phyloP scores from a whole-genome alignment of 192 early-diverging fungal species.

The Phycomyces nitens region DNA sequence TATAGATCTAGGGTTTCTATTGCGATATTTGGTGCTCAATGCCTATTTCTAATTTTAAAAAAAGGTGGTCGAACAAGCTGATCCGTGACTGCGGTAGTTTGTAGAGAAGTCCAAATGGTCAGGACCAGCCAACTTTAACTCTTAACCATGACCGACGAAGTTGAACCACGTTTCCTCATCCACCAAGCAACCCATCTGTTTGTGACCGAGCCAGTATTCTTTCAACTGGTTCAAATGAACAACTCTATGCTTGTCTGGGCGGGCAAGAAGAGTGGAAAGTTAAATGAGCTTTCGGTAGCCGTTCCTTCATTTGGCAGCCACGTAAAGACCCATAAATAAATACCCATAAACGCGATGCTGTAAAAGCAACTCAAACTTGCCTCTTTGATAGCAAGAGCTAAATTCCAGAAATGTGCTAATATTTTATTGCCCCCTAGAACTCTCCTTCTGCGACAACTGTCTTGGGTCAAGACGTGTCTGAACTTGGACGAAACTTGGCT shows the following conservation, averaged over 20 bases:
- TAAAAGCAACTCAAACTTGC: too few species aligned
- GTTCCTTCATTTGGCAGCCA: conserved; percentile 22
- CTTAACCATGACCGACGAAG: conserved; percentile 6
- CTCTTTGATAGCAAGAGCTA: too few species aligned
- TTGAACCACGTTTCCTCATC: conserved; percentile 25
- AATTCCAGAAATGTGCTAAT: too few species aligned
- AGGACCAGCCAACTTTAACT: too few species aligned
- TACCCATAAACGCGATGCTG: not conserved
- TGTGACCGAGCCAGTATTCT: conserved; percentile 23
- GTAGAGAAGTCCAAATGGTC: too few species aligned
- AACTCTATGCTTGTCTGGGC: conserved; percentile 30
- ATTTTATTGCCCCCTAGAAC: conserved; percentile 5
- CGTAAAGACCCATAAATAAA: conserved; percentile 8
- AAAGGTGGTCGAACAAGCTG: too few species aligned
- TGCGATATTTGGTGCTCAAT: too few species aligned
- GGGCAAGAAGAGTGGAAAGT: conserved; percentile 14
- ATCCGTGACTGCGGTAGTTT: too few species aligned
- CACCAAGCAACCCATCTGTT: conserved; percentile 33
- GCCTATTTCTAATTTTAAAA: too few species aligned
- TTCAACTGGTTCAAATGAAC: conserved; percentile 32
- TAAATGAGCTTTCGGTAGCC: conserved; percentile 29
- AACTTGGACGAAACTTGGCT: conserved; percentile 30
- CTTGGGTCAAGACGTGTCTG: conserved; percentile 23
- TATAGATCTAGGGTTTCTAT: too few species aligned
- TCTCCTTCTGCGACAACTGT: conserved; percentile 22